phyloP scores from a whole-genome alignment of 2,329 filamentous ascomycete species.

The Penicillium sp. region DNA sequence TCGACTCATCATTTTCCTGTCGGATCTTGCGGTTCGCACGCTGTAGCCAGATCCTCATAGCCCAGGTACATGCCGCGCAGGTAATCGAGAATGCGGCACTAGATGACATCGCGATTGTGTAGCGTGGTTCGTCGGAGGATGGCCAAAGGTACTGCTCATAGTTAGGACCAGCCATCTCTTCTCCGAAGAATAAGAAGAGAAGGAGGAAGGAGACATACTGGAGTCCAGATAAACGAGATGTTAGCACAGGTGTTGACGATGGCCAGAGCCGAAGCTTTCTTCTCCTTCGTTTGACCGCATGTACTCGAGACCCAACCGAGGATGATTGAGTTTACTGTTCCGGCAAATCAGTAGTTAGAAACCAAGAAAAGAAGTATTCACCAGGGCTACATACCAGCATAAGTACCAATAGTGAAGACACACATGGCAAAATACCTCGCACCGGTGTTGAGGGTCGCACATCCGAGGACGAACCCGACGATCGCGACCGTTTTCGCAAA shows the following conservation, averaged over 20 bases:
- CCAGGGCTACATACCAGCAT: conserved; percentile 22
- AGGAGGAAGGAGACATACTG: conserved; percentile 1
- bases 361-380: not conserved
- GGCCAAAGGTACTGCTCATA: conserved; percentile 35
- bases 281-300: conserved; percentile 46
- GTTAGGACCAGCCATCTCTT: conserved; percentile 2
- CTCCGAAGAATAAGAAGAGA: conserved; percentile 4
- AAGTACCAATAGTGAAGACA: conserved; percentile 34
- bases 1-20: conserved; percentile 16
- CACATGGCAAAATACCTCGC: conserved; percentile 36
- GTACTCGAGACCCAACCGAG: conserved; percentile 47
- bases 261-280: conserved; percentile 45
- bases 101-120: conserved; percentile 20
- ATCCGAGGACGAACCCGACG: conserved; percentile 33
- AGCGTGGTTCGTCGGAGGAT: conserved; percentile 21
- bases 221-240: conserved; percentile 41
- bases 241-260: conserved; percentile 47
- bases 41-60: conserved; percentile 18
- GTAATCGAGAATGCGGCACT: conserved; percentile 19
- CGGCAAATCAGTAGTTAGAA: conserved; percentile 11
- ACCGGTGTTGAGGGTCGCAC: conserved; percentile 30
- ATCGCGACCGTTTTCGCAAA: conserved; percentile 27
- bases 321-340: conserved; percentile 40
- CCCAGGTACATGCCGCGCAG: conserved; percentile 16
- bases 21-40: conserved; percentile 20